Evolutionary conservation across 1,284 basidiomycete genomes (phyloP).

Genomic region (Cryptococcus jaspeensis): DNA sequence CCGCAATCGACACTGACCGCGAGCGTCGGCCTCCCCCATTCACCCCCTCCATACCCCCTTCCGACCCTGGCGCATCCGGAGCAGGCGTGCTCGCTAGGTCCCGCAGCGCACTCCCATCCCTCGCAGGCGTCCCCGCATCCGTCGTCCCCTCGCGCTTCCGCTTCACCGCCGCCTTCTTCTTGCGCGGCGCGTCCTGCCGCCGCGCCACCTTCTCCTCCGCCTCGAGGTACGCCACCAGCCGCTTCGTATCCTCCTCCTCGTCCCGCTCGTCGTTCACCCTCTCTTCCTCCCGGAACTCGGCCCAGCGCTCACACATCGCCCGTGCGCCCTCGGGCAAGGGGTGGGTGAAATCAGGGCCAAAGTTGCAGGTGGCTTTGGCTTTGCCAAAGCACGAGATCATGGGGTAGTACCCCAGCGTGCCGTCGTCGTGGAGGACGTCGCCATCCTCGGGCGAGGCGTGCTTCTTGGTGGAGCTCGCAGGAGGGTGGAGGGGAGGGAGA

Average conservation of each 20-base stretch:
- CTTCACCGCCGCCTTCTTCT: constrained; percentile 9
- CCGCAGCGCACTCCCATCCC: not conserved
- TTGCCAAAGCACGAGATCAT: constrained; percentile 91
- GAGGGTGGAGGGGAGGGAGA: constrained; percentile 57
- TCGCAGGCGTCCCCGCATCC: not conserved
- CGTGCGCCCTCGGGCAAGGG: constrained; percentile 56
- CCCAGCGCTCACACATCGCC: constrained; percentile 42
- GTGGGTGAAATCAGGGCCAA: constrained; percentile 79
- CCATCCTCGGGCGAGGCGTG: constrained; percentile 60
- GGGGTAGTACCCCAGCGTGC: constrained; percentile 91
- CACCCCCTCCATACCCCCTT: not conserved
- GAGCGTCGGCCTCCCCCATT: not conserved
- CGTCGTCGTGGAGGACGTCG: constrained; percentile 88
- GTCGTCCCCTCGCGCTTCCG: constrained; percentile 1
- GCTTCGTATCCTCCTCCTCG: constrained; percentile 30
- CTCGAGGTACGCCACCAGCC: constrained; percentile 27
- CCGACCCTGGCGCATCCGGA: not conserved
- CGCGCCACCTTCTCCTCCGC: constrained; percentile 9
- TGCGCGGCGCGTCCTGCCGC: constrained; percentile 2
- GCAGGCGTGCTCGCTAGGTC: not conserved
- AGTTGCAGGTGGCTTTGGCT: constrained; percentile 78
- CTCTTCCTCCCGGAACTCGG: constrained; percentile 43
- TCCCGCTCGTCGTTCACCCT: constrained; percentile 42
- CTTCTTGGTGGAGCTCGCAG: constrained; percentile 54
- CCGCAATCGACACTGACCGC: too few species aligned